Evolutionary conservation across 2,329 filamentous ascomycete genomes (phyloP), one percentile per base, ranked within the genome.

Genomic region (Pestalotiopsis sp.): DNA sequence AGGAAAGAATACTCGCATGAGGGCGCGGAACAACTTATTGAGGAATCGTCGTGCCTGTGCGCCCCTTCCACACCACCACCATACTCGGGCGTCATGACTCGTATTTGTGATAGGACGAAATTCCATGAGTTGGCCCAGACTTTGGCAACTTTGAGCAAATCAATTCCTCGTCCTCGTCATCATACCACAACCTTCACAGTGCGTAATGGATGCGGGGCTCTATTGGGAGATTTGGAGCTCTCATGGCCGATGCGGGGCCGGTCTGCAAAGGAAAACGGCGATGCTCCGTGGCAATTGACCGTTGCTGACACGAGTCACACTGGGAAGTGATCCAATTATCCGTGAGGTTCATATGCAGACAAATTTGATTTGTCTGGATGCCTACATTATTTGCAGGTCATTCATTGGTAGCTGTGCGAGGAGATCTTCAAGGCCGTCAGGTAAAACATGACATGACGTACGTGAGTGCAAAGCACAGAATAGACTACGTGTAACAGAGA

Each of bases 271-370:
- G 27, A 39, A 12, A 38, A 12, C 62, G 62, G 62, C 23, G 25
- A 31, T 49, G n/a, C 20, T 64, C 62, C 62, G 62, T 64, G 62
- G 39, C 39, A 31, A 49, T 23, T 64, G 14, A 49, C 62, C 62
- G 62, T 62, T 38, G 31, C 59, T 36, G 59, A 20, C 57, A 27
- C 23, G 14, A 9, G 31, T 36, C 31, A 36, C 31, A 36, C 7
- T 9, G 57, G n/a, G 11, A 23, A 23, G 20, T 52, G 17, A n/a
- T 52, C n/a, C 4, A 20, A 52, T 27, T 27, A 27, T 27, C 27
- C 27, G 27, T 27, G 27, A 27, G 27, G 27, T 27, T 27, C 27
- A 27, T 52, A 7, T 9, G 17, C 17, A 7, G 45, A 52, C 7
- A 1, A 3, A n/a, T 11, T 52, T 17, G 45, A 3, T 20, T 17